Evolutionary conservation across 1,284 basidiomycete genomes (phyloP).

Genomic region (Puccinia horiana): DNA sequence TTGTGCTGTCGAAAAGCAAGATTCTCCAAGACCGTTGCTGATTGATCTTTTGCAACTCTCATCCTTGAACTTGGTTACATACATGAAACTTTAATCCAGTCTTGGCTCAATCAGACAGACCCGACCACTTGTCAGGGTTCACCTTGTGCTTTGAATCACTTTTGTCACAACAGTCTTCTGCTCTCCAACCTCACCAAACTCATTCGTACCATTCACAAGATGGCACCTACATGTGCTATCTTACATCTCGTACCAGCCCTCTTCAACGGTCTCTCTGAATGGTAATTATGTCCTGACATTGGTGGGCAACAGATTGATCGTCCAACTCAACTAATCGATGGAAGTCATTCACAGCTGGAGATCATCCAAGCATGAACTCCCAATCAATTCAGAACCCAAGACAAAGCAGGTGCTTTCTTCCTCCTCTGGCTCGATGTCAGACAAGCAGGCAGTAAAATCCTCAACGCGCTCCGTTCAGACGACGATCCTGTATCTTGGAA

Average conservation of each 20-base stretch:
- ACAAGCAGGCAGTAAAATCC: not conserved
- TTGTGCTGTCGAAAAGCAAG: not conserved
- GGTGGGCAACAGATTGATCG: constrained; percentile 25
- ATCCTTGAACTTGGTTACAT: constrained; percentile 15
- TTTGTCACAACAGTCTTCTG: constrained; percentile 27
- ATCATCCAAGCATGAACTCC: not conserved
- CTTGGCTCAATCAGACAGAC: constrained; percentile 26
- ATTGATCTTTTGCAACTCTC: constrained; percentile 20
- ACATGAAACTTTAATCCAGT: constrained; percentile 25
- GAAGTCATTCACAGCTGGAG: constrained; percentile 34
- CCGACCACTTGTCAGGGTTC: not conserved
- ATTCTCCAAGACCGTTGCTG: not conserved
- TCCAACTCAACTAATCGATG: constrained; percentile 15
- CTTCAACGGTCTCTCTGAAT: constrained; percentile 28
- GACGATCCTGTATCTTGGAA: constrained; percentile 10
- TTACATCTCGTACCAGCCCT: constrained; percentile 43
- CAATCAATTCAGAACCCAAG: not conserved
- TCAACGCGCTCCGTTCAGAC: constrained; percentile 12
- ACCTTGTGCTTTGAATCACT: constrained; percentile 40
- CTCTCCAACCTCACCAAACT: constrained; percentile 13
- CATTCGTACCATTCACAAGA: constrained; percentile 14
- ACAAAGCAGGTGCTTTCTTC: not conserved
- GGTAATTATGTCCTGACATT: constrained; percentile 29
- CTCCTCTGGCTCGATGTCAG: not conserved
- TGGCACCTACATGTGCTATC: constrained; percentile 46